Evolutionary conservation across 208 protist species (phyloP).

Genomic region (Acanthamoeba royreba): DNA sequence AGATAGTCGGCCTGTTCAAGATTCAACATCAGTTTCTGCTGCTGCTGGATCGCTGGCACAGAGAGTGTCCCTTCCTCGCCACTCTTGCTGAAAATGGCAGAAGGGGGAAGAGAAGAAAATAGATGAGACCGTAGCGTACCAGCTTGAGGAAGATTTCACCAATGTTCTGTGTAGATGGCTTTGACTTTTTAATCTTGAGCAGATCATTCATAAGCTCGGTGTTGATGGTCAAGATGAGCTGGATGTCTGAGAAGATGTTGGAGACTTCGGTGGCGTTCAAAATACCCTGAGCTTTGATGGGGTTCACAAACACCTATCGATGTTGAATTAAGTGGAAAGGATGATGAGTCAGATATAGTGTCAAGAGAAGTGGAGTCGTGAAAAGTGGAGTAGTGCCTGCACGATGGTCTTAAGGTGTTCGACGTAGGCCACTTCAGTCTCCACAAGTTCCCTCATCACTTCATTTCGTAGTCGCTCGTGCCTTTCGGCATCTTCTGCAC

Average conservation of each 20-base stretch:
- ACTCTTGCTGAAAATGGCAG: too few species aligned
- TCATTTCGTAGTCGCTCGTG: conserved; percentile 30
- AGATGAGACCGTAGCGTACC: not conserved
- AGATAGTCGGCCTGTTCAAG: conserved; percentile 11
- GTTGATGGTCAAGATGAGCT: conserved; percentile 36
- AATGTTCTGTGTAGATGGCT: conserved; percentile 30
- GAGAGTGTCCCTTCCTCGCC: too few species aligned
- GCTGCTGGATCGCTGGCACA: not conserved
- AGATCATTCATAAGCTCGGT: conserved; percentile 21
- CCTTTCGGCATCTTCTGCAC: not conserved
- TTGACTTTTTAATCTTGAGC: conserved; percentile 23
- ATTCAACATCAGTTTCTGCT: too few species aligned
- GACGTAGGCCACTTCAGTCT: conserved; percentile 32
- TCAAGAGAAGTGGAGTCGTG: not conserved
- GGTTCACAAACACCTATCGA: not conserved
- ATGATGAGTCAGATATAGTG: not conserved
- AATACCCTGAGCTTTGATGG: not conserved
- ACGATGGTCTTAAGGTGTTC: conserved; percentile 39
- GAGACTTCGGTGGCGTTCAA: not conserved
- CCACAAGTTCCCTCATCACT: conserved; percentile 23
- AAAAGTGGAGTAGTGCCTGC: not conserved
- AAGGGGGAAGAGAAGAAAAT: not conserved
- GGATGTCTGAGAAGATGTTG: conserved; percentile 39
- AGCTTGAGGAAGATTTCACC: conserved; percentile 33
- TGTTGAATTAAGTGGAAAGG: not conserved